Percentiles rank a stretch among this genome's conserved stretches.
Conservation (phyloP, 176 grass and related monocot genomes). For the Triticum dicoccoides region DNA sequence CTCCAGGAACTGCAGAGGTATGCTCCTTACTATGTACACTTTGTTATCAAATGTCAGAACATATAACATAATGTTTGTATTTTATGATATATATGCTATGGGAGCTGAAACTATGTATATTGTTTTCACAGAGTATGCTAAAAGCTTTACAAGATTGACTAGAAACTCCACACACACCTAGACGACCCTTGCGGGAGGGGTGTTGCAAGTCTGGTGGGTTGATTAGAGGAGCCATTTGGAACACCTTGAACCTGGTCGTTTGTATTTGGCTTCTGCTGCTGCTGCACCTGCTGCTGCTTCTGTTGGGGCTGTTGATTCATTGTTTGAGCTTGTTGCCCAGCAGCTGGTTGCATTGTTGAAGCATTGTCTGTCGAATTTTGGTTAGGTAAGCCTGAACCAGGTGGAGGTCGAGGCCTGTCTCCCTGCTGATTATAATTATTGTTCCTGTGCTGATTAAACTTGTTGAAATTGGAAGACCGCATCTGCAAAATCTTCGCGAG, state of each 20-base stretch:
- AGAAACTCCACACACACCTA: conserved; percentile 99
- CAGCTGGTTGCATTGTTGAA: conserved; percentile 26
- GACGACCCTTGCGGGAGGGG: conserved; percentile 90
- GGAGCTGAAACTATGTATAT: conserved; percentile 29
- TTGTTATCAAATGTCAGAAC: conserved; percentile 20
- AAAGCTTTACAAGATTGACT: conserved; percentile 68
- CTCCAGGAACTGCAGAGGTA: not conserved
- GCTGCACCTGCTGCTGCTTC: conserved; percentile 34
- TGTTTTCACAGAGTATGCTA: conserved; percentile 39
- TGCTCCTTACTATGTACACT: conserved; percentile 9
- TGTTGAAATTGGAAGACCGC: conserved; percentile 53
- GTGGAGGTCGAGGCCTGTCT: conserved; percentile 58
- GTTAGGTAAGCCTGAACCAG: conserved; percentile 52
- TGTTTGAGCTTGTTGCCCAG: conserved; percentile 42
- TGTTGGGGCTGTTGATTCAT: conserved; percentile 54
- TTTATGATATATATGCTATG: conserved; percentile 20
- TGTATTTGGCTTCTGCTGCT: conserved; percentile 45
- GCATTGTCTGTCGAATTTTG: conserved; percentile 50
- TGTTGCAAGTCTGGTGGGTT: conserved; percentile 64
- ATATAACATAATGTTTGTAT: conserved; percentile 25
- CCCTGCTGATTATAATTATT: conserved; percentile 64
- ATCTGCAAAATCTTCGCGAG: conserved; percentile 73
- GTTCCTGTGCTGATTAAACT: conserved; percentile 65
- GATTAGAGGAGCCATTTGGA: conserved; percentile 63
- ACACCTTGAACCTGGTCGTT: conserved; percentile 49